Evolutionary conservation across 495 filamentous ascomycete species (phyloP).

Genomic region (Aspergillus kassunensis): DNA sequence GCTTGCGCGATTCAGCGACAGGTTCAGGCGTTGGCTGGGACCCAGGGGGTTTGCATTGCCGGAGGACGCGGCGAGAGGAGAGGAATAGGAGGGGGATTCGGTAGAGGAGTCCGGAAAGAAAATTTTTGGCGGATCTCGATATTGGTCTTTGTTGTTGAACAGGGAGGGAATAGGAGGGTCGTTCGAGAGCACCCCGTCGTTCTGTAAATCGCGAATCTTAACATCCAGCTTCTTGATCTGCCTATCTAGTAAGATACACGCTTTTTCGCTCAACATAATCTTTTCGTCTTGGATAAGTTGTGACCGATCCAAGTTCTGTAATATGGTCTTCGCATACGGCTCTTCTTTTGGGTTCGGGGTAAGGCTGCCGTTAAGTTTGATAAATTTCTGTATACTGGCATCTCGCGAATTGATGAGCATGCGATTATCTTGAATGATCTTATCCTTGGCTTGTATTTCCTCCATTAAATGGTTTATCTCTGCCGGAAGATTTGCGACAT

Average conservation of each 20-base stretch:
- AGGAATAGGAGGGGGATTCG: conserved; percentile 35
- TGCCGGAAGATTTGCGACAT: conserved; percentile 83
- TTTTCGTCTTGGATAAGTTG: conserved; percentile 84
- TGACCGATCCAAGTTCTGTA: conserved; percentile 65
- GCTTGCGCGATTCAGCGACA: conserved; percentile 30
- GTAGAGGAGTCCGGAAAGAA: conserved; percentile 44
- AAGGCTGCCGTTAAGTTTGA: conserved; percentile 79
- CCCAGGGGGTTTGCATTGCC: conserved; percentile 41
- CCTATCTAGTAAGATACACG: conserved; percentile 74
- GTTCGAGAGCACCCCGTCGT: conserved; percentile 69
- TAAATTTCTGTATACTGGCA: conserved; percentile 80
- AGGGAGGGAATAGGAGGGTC: conserved; percentile 78
- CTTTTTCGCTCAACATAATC: conserved; percentile 71
- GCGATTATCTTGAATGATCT: conserved; percentile 67
- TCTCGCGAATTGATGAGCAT: conserved; percentile 73
- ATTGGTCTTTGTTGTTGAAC: conserved; percentile 57
- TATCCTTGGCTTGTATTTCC: conserved; percentile 90
- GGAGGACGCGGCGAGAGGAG: conserved; percentile 40
- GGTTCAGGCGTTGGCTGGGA: conserved; percentile 46
- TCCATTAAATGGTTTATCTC: conserved; percentile 92
- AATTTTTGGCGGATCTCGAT: conserved; percentile 51
- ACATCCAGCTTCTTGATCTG: conserved; percentile 83
- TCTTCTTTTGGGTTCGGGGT: conserved; percentile 84
- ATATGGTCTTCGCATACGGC: conserved; percentile 62
- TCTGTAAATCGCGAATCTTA: conserved; percentile 78